A percentile compares a stretch with the other conserved stretches of the same genome.
Conservation (phyloP, 805 yeast genomes). For the Trichomonascus vanleenenianus region DNA sequence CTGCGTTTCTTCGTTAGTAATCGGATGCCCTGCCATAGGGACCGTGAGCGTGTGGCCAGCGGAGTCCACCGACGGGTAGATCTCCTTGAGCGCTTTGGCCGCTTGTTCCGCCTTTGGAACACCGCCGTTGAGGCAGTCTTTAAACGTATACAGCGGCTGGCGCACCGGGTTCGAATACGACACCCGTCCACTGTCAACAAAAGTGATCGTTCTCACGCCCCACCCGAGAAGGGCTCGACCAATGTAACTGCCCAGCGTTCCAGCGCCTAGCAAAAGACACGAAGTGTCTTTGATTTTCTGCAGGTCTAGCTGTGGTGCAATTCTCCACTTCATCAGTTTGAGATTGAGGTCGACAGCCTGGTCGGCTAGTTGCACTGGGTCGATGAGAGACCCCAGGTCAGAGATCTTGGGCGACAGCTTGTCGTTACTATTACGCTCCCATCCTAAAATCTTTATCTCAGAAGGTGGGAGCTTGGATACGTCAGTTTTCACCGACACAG, state of each 20-base stretch:
- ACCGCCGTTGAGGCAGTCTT: slow-evolving; percentile 76
- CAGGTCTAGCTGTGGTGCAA: slow-evolving; percentile 73
- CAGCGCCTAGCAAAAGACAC: slow-evolving; percentile 85
- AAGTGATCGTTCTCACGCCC: slow-evolving; percentile 83
- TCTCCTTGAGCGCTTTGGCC: slow-evolving; percentile 57
- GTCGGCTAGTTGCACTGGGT: slow-evolving; percentile 75
- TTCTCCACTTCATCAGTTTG: slow-evolving; percentile 94
- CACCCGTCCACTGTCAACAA: slow-evolving; percentile 83
- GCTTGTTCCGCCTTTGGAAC: slow-evolving; percentile 72
- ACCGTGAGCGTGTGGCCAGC: slow-evolving; percentile 62
- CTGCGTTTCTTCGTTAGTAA: slow-evolving; percentile 48
- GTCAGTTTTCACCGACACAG: slow-evolving; percentile 12
- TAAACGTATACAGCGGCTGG: slow-evolving; percentile 76
- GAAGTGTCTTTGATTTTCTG: slow-evolving; percentile 52
- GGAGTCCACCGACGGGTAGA: slow-evolving; percentile 72
- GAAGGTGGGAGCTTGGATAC: slow-evolving; percentile 9
- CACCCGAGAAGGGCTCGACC: slow-evolving; percentile 82
- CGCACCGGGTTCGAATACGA: slow-evolving; percentile 94
- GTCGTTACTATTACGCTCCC: slow-evolving; percentile 76
- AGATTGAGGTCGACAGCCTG: slow-evolving; percentile 90
- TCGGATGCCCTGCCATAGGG: slow-evolving; percentile 95
- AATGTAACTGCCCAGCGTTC: slow-evolving; percentile 91
- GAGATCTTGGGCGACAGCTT: slow-evolving; percentile 77
- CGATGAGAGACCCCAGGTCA: slow-evolving; percentile 70
- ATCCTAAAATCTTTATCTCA: slow-evolving; percentile 55